A percentile compares a stretch with the other conserved stretches of the same genome.
phyloP scores from a whole-genome alignment of 805 yeast genomes.

The Maudiozyma turicensis region DNA sequence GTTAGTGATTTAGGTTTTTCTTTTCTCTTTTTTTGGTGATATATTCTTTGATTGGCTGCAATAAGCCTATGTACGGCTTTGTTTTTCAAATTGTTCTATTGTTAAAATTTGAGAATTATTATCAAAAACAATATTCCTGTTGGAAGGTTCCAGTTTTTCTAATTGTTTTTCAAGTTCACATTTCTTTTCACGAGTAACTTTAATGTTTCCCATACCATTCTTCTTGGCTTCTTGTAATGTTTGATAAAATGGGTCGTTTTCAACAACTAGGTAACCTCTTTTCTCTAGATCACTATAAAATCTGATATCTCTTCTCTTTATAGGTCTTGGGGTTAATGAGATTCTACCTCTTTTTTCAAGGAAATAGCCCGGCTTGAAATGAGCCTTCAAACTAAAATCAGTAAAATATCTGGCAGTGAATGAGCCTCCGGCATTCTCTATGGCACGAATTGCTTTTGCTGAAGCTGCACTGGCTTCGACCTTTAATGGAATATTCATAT shows the following conservation, averaged over 20 bases:
- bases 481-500: slow-evolving; percentile 48
- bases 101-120: slow-evolving; percentile 4
- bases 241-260: slow-evolving; percentile 23
- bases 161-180: slow-evolving; percentile 28
- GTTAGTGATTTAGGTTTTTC: no score
- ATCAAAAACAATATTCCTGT: slow-evolving; percentile 7
- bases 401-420: slow-evolving; percentile 66
- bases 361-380: slow-evolving; percentile 64
- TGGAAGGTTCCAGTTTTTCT: slow-evolving; percentile 28
- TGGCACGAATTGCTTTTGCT: slow-evolving; percentile 55
- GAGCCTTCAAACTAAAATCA: slow-evolving; percentile 61
- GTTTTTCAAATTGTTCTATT: slow-evolving; percentile 3
- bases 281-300: slow-evolving; percentile 62
- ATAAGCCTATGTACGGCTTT: background rate
- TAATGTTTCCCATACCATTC: slow-evolving; percentile 9
- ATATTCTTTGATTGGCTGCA: no score
- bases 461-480: slow-evolving; percentile 83
- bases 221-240: slow-evolving; percentile 16
- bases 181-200: slow-evolving; percentile 24
- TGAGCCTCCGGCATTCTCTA: slow-evolving; percentile 65
- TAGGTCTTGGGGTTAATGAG: slow-evolving; percentile 82
- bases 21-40: no score
- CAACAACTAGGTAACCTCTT: slow-evolving; percentile 63
- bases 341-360: slow-evolving; percentile 62
- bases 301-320: slow-evolving; percentile 66